Base-by-base conservation (phyloP, 306 rosid species). In the Ziziphus jujuba region DNA sequence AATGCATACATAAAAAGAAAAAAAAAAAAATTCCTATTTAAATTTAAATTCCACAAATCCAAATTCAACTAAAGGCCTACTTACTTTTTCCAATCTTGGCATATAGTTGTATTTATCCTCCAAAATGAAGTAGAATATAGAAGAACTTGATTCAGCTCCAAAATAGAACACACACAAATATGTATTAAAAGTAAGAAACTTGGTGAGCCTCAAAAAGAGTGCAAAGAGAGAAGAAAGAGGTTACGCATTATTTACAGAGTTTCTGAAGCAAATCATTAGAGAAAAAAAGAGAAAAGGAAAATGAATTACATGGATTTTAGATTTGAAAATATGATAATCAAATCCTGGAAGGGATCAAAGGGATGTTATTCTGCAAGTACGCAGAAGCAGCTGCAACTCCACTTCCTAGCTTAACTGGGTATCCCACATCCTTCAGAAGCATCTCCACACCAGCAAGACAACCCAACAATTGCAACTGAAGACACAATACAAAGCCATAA, bases 381-480 rank as follows among this genome's bases (percentile, higher is more conserved):
- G 95, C 89, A 80, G 84, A 58, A 62, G 99, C 99, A 72, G 99
- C 99, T 69, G 77, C 97, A 71, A 95, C 92, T 67, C 99, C 99
- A 59, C 96, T 95, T 64, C 99, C 99, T 14, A 88, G 88, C 92
- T 85, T 88, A 12, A 95, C 88, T 31, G 99, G 97, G 77, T 90
- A 95, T 0, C 99, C 97, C 60, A 90, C 97, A 62, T 95, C 99
- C 77, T 76, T 88, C 11, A 95, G 97, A 38, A 95, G 77, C 97
- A 95, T 90, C 87, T 95, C 99, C 79, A 95, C 99, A 71, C 99
- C 99, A 87, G 96, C 95, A 79, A 95, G 95, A 85, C 92, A 85
- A 5, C 96, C 99, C 91, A 95, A 68, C 67, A 95, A 79, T 95
- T 95, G 99, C 84, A 90, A 78, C 99, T 95, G 96, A 7, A 80